Evolutionary conservation across 257 asterid genomes (phyloP).

Genomic region (Solanum bukasovii): DNA sequence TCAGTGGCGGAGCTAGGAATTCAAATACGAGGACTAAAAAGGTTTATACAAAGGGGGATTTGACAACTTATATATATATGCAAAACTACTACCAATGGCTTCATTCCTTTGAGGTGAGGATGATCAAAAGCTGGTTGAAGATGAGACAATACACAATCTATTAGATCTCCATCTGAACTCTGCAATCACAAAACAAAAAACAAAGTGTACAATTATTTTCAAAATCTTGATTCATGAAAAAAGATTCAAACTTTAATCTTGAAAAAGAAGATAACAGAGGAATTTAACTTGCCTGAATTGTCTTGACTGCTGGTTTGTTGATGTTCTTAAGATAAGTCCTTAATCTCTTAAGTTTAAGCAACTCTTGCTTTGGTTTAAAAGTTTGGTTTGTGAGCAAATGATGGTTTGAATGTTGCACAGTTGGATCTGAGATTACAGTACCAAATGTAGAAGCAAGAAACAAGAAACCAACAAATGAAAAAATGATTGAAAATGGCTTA

Average conservation of each 20-base stretch:
- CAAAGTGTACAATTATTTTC: not conserved
- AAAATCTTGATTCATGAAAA: not conserved
- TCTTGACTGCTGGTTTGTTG: slow-evolving; percentile 73
- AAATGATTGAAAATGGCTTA: slow-evolving; percentile 31
- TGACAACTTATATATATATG: not conserved
- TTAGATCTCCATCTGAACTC: slow-evolving; percentile 86
- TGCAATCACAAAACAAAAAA: slow-evolving; percentile 9
- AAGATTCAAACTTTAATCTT: not conserved
- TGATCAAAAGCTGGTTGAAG: slow-evolving; percentile 98
- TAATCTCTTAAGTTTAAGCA: not conserved
- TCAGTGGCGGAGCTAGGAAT: not conserved
- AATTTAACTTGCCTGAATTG: slow-evolving; percentile 43
- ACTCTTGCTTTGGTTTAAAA: not conserved
- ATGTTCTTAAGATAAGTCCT: slow-evolving; percentile 12
- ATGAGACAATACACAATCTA: slow-evolving; percentile 72
- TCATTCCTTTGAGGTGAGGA: slow-evolving; percentile 77
- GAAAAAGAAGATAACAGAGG: not conserved
- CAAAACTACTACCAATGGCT: slow-evolving; percentile 52
- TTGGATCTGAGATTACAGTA: not conserved
- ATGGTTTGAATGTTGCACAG: not conserved
- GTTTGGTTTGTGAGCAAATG: not conserved
- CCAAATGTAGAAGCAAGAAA: slow-evolving; percentile 2
- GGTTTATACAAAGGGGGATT: not conserved
- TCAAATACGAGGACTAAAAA: not conserved
- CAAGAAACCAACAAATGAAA: slow-evolving; percentile 44